Evolutionary conservation across 176 grass and related monocot genomes (phyloP).

Genomic region (Oryza meridionalis): DNA sequence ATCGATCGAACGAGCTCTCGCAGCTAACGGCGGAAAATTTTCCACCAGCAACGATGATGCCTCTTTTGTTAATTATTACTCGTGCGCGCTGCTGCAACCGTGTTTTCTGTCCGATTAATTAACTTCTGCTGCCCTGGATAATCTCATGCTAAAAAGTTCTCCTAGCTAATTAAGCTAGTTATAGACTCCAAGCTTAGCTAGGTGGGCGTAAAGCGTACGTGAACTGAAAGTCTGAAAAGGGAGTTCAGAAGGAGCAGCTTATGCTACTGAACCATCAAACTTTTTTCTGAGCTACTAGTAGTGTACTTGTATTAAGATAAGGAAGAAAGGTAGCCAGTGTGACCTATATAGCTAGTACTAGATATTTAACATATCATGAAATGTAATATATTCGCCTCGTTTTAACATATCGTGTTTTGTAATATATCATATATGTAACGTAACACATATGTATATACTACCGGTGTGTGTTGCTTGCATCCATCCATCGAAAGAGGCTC

Average conservation of each 20-base stretch:
- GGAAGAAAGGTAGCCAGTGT: not conserved
- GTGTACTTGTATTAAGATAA: not conserved
- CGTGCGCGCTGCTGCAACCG: not conserved
- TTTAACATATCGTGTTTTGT: not conserved
- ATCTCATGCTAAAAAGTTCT: too few species aligned
- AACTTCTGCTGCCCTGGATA: slow-evolving; percentile 8
- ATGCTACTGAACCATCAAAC: slow-evolving; percentile 19
- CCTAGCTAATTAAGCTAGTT: not conserved
- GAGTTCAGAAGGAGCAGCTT: not conserved
- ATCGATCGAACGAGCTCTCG: too few species aligned
- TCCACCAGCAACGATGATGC: not conserved
- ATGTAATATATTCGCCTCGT: not conserved
- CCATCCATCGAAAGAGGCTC: not conserved
- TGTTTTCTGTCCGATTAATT: not conserved
- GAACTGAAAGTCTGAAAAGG: slow-evolving; percentile 3
- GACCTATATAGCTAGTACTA: not conserved
- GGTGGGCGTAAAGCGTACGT: slow-evolving; percentile 25
- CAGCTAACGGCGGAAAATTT: not conserved
- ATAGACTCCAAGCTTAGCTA: not conserved
- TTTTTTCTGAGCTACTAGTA: slow-evolving; percentile 1
- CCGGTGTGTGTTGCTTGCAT: too few species aligned
- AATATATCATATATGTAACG: not conserved
- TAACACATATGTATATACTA: too few species aligned
- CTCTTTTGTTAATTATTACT: not conserved
- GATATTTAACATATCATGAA: not conserved